Percentiles rank a stretch among this genome's conserved stretches.
These are phyloP conservation scores for Fusarium gaditjirri DNA, from an alignment of 2,329 filamentous ascomycete genomes.

Conservation along the genomic window DNA sequence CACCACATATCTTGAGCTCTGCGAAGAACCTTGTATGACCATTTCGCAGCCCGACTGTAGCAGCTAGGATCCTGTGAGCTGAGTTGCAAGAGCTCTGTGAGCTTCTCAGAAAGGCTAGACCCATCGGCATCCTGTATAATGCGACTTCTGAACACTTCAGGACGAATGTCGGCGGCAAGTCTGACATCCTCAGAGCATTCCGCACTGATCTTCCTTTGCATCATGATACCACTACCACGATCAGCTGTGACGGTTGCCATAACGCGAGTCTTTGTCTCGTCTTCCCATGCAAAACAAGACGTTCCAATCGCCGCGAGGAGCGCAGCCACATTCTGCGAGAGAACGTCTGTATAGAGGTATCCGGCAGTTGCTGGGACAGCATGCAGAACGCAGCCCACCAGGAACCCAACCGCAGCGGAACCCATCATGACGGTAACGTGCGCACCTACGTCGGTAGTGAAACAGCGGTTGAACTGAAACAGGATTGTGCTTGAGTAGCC, in stretches of 20 bases:
- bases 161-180: too few species aligned
- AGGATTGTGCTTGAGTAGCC: background rate
- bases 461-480: constrained; percentile 5
- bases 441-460: background rate
- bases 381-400: background rate
- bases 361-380: background rate
- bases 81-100: background rate
- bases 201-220: too few species aligned
- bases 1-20: background rate
- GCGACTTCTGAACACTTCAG: too few species aligned
- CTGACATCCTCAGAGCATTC: too few species aligned
- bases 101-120: background rate
- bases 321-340: background rate
- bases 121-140: background rate
- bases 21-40: background rate
- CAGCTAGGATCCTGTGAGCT: background rate
- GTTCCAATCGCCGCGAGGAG: background rate
- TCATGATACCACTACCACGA: too few species aligned
- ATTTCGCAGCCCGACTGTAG: background rate
- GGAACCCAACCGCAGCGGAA: background rate
- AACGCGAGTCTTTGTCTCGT: too few species aligned
- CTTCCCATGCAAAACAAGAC: background rate
- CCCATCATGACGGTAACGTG: background rate
- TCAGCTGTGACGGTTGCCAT: too few species aligned
- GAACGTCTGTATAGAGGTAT: background rate